Evolutionary conservation across 1,284 basidiomycete genomes (phyloP), one percentile per base, ranked within the genome.

Genomic region (Melampsora larici-populina): DNA sequence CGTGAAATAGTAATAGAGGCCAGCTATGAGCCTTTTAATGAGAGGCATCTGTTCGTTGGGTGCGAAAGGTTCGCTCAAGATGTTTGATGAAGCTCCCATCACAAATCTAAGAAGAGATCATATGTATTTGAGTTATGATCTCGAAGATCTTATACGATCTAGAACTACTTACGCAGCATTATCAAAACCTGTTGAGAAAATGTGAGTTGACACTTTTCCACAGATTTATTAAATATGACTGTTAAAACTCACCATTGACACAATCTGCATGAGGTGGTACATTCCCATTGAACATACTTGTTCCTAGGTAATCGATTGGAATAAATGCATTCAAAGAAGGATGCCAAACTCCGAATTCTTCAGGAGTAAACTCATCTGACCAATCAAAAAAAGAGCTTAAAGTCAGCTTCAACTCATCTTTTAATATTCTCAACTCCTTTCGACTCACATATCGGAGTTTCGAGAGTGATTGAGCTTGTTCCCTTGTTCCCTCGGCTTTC

Each of bases 261-360:
- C 73, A 76, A 13, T 63, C 48, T 46, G 65, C 55, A 40, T 69
- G 33, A 17, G 73, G 73, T 11, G 60, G 49, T 6, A 64, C 17
- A n/a, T 76, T 76, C 18, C 73, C 73, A 18, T 69, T 55, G 21
- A 58, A 62, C 73, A 76, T 68, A 46, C 66, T 76, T 13, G 73
- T 76, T 62, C 73, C 73, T 13, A 76, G 58, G 24, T 76, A 76
- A 60, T 76, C 73, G 36, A 76, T 76, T 8, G 73, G 65, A 18
- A 76, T 68, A 24, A 76, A 76, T 8, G 64, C 73, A 43, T 76
- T 76, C 43, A 76, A 43, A 26, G 65, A 68, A 6, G 73, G 73
- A 76, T 69, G 64, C 64, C 64, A 76, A 36, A 43, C 66, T 17
- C 73, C 73, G 36, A 76, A 76, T 76, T 76, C 73, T 26, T 68